Conservation (phyloP, 163 green algal genomes). For the Prototheca wickerhamii region DNA sequence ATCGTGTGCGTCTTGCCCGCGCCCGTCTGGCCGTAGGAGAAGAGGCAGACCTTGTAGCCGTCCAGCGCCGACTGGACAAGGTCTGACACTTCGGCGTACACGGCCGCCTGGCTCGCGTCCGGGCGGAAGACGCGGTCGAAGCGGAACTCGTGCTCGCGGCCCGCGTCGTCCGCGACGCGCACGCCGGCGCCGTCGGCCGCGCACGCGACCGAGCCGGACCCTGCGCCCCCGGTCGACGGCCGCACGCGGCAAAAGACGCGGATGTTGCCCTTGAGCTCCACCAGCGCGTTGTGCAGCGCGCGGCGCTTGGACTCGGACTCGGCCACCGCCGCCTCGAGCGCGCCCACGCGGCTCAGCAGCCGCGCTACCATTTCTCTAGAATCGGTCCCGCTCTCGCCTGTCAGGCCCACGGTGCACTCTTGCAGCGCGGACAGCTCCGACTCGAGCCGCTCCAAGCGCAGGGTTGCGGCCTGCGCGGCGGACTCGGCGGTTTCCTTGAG, state of each 20-base stretch:
- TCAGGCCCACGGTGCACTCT: slow-evolving; percentile 45
- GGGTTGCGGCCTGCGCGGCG: too few relatives aligned
- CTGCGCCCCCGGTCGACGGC: slow-evolving; percentile 36
- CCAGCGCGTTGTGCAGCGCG: slow-evolving; percentile 80
- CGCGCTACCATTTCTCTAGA: slow-evolving; percentile 58
- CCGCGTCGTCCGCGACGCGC: slow-evolving; percentile 36
- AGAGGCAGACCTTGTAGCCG: slow-evolving; percentile 95
- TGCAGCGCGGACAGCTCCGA: slow-evolving; percentile 67
- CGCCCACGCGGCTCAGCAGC: slow-evolving; percentile 59
- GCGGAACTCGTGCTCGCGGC: slow-evolving; percentile 62
- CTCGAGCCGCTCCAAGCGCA: slow-evolving; percentile 59
- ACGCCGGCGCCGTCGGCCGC: slow-evolving; percentile 46
- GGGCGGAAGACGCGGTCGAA: slow-evolving; percentile 76
- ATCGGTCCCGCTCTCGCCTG: too few relatives aligned
- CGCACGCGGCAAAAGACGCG: slow-evolving; percentile 82
- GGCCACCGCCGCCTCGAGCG: slow-evolving; percentile 57
- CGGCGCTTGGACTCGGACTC: slow-evolving; percentile 51
- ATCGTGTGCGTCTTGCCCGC: slow-evolving; percentile 98
- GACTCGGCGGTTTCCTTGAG: too few relatives aligned
- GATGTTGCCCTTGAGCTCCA: slow-evolving; percentile 83
- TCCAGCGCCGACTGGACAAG: slow-evolving; percentile 92
- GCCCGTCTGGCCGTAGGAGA: slow-evolving; percentile 97
- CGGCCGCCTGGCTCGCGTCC: slow-evolving; percentile 47
- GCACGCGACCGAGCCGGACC: slow-evolving; percentile 36
- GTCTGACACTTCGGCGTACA: slow-evolving; percentile 87